Evolutionary conservation across 495 filamentous ascomycete genomes (phyloP).

Genomic region (Penicillium lagena): DNA sequence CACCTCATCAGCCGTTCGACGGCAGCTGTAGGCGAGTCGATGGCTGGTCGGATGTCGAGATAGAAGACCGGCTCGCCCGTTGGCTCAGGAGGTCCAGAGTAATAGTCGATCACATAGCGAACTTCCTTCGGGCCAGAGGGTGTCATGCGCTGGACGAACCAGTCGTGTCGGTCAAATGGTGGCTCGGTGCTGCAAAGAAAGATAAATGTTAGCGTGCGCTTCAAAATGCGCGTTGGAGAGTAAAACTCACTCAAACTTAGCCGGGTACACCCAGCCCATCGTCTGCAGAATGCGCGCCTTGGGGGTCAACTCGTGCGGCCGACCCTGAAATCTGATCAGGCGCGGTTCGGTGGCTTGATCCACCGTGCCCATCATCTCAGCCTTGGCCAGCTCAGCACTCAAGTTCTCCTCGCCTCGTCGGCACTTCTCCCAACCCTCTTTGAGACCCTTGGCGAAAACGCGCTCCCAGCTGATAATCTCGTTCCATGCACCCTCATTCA

Average conservation of each 20-base stretch:
- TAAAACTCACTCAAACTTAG: constrained; percentile 59
- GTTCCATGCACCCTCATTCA: constrained; percentile 95
- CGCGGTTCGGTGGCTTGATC: constrained; percentile 50
- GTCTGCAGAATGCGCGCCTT: constrained; percentile 78
- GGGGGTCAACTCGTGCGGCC: constrained; percentile 82
- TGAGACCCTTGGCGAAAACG: constrained; percentile 67
- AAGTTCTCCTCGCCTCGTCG: constrained; percentile 64
- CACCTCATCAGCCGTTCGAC: constrained; percentile 81
- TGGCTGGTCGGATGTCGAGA: constrained; percentile 89
- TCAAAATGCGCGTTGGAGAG: not conserved
- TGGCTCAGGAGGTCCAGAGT: constrained; percentile 77
- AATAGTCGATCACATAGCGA: constrained; percentile 97
- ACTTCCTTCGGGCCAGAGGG: constrained; percentile 65
- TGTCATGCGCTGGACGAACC: constrained; percentile 73
- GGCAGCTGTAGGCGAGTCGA: constrained; percentile 75
- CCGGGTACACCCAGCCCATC: constrained; percentile 72
- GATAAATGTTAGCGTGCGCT: constrained; percentile 4
- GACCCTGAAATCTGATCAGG: constrained; percentile 78
- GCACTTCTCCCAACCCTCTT: constrained; percentile 67
- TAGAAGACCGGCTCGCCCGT: constrained; percentile 94
- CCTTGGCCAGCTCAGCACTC: constrained; percentile 27
- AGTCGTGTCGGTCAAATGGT: constrained; percentile 97
- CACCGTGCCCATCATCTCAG: constrained; percentile 32
- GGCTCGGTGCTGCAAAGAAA: constrained; percentile 54
- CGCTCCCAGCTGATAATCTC: constrained; percentile 93